A percentile compares a stretch with the other conserved stretches of the same genome.
Conservation (phyloP, 2,329 filamentous ascomycete species). For the Phaeophleospora eucalypticola region DNA sequence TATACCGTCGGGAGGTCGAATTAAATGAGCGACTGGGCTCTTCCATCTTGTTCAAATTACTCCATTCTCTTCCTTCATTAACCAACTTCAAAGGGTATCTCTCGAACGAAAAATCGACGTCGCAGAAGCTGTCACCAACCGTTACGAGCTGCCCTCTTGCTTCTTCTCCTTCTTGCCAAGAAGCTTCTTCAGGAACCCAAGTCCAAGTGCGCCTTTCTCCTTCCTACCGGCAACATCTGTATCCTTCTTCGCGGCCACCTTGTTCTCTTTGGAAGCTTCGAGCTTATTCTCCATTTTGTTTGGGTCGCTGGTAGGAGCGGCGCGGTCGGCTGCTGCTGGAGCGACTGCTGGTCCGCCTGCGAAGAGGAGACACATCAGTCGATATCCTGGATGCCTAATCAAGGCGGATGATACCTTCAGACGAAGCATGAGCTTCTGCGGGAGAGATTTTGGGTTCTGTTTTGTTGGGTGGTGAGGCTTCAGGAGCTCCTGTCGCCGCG, state of each 20-base stretch:
- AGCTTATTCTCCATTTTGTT: slow-evolving; percentile 4
- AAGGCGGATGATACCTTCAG: background rate
- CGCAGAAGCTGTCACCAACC: background rate
- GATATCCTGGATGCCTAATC: background rate
- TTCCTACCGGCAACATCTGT: slow-evolving; percentile 2
- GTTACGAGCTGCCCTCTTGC: background rate
- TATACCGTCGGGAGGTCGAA: too few relatives aligned
- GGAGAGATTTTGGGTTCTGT: background rate
- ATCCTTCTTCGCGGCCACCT: background rate
- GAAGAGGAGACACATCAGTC: background rate
- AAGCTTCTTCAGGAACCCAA: slow-evolving; percentile 4
- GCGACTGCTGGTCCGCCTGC: slow-evolving; percentile 2
- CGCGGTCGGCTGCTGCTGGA: slow-evolving; percentile 1
- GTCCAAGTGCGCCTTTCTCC: slow-evolving; percentile 2
- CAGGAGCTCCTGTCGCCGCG: slow-evolving; percentile 1
- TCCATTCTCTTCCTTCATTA: background rate
- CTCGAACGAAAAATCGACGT: background rate
- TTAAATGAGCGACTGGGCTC: too few relatives aligned
- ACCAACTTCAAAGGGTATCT: background rate
- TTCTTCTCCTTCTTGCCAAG: slow-evolving; percentile 10
- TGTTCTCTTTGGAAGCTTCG: slow-evolving; percentile 1
- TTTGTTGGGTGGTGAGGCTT: background rate
- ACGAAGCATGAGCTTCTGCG: background rate
- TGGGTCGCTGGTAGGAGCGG: background rate
- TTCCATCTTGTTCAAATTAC: background rate